These are phyloP conservation scores for Crithidia bombi DNA, from an alignment of 208 protist genomes.

Conservation along the genomic window DNA sequence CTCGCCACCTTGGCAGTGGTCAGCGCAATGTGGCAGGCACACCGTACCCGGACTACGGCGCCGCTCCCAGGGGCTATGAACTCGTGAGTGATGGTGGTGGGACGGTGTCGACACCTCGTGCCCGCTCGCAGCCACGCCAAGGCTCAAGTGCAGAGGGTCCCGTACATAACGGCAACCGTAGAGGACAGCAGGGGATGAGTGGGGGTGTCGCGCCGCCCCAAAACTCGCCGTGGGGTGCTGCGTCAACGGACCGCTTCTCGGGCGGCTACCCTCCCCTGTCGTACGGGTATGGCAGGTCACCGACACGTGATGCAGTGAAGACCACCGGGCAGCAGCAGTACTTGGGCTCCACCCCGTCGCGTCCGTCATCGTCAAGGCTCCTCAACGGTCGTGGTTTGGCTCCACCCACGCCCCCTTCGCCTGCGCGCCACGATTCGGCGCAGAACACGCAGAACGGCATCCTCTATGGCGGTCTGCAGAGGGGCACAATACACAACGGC, in stretches of 20 bases:
- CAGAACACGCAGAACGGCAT: slow-evolving; percentile 4
- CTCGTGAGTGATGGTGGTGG: neutral
- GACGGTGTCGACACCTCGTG: neutral
- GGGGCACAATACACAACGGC: neutral
- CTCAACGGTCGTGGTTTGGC: neutral
- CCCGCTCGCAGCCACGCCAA: slow-evolving; percentile 7
- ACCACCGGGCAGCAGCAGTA: neutral
- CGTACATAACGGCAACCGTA: no score
- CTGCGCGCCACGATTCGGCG: neutral
- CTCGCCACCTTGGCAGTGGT: neutral
- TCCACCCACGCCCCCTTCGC: slow-evolving; percentile 9
- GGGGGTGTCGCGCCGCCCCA: neutral
- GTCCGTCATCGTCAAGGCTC: neutral
- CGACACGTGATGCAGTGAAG: neutral
- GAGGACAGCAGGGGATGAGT: no score
- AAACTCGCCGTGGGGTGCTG: neutral
- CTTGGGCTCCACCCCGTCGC: neutral
- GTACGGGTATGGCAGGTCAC: neutral
- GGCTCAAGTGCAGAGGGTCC: neutral
- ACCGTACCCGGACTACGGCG: neutral
- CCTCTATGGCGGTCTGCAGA: slow-evolving; percentile 15
- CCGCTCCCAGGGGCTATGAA: neutral
- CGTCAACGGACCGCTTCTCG: neutral
- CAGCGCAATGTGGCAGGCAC: neutral
- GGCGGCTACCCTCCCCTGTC: neutral